Evolutionary conservation across 164 flowering plant species (phyloP).

Genomic region (Euptelea pleiosperma): DNA sequence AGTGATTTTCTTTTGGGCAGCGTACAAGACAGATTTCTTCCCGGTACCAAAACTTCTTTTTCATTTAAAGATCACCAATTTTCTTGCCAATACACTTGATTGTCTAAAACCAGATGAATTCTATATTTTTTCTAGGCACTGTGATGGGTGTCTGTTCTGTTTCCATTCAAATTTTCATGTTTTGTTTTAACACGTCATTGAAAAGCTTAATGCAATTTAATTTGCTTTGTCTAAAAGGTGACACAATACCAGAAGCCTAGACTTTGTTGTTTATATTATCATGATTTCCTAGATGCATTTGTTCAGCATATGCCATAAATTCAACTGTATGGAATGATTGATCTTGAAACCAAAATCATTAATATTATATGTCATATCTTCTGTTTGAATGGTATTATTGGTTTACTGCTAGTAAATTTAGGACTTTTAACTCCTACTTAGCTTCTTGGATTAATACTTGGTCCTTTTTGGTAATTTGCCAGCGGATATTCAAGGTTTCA

Average conservation of each 20-base stretch:
- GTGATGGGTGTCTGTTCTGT: too few species aligned
- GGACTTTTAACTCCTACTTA: neutral
- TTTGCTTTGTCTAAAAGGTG: too few species aligned
- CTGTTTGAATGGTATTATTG: neutral
- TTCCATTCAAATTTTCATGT: neutral
- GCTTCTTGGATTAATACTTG: neutral
- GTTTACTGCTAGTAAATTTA: neutral
- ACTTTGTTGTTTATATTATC: too few species aligned
- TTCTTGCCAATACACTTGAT: too few species aligned
- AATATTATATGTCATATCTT: too few species aligned
- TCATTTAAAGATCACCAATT: too few species aligned
- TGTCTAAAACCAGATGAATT: too few species aligned
- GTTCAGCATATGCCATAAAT: neutral
- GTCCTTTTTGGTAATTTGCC: slow-evolving; percentile 12
- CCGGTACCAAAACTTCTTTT: slow-evolving; percentile 39
- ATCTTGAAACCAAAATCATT: neutral
- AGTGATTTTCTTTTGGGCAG: slow-evolving; percentile 82
- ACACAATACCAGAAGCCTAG: too few species aligned
- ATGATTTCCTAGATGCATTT: too few species aligned
- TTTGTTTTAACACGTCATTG: neutral
- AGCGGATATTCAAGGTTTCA: slow-evolving; percentile 61
- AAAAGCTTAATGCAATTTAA: too few species aligned
- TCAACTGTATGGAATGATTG: neutral
- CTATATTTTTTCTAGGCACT: too few species aligned
- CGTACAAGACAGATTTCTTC: slow-evolving; percentile 75